Evolutionary conservation across 2,329 filamentous ascomycete genomes (phyloP), one percentile per base, ranked within the genome.

Genomic region (Venturia asperata): DNA sequence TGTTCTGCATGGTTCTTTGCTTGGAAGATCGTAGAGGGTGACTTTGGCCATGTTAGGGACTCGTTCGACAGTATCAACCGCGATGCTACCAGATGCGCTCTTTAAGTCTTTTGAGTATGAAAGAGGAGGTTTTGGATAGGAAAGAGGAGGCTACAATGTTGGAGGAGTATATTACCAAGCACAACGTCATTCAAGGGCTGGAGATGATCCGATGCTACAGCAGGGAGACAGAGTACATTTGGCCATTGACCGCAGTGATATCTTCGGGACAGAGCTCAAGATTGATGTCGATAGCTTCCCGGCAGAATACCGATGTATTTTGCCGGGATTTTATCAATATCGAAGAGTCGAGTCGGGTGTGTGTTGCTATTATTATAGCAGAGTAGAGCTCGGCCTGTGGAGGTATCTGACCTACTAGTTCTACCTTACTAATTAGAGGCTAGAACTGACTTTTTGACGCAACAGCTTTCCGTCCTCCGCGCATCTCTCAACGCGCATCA

Each of bases 21-120:
- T 85, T 2, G 86, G 83, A 2, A 90, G 73, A 72, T 90, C 87
- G 69, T 84, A 88, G 1, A 90, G 72, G 10, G 83, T 76, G 45
- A 87, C 77, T 67, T 79, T 72, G 39, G 72, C 65, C 66, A 75
- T 73, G 65, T 66, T 72, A 2, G 43, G 24, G 42, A 42, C 17
- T 19, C 24, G 21, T 47, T 27, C 24, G 45, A 24, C 34, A 7
- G 45, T 64, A 13, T 41, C 3, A 63, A 34, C 6, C 34, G 15
- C 34, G 24, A 11, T 42, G 43, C 11, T 37, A 47, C 19, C 15
- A 21, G 5, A 11, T 10, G 30, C 30, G 30, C 30, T n/a, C 15
- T 9, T 58, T 37, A 11, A 37, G 30, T 19, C 15, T n/a, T 1
- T 34, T 7, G 2, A 15, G 7, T 19, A 30, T 19, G 30, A 17